Evolutionary conservation across 2,329 filamentous ascomycete species (phyloP), one percentile per base, ranked within the genome.

Genomic region (Zymoseptoria brevis): DNA sequence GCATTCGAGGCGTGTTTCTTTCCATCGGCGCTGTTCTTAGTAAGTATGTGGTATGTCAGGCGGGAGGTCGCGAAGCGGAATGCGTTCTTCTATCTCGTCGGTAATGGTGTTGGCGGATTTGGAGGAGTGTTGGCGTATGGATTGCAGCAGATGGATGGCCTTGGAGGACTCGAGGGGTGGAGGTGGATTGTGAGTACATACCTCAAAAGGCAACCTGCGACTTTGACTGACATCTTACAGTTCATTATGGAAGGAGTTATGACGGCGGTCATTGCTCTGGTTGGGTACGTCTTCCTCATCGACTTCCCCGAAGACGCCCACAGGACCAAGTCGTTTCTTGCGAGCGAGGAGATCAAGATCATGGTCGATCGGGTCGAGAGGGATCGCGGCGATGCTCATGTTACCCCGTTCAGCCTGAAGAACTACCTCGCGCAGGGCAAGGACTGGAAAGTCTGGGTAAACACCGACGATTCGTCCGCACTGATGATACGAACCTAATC

Each of bases 91-190:
- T 59, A 35, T 26, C 26, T 59, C 48, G 29, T 55, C 7, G 45
- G 52, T 19, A 29, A 35, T 9, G 6, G 49, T 49, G 77, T 79
- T 0, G 78, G 79, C 22, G 78, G 76, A 1, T 77, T 81, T 48
- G 77, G 76, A 1, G 67, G 67, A 3, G 51, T 71, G 8, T 26
- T 63, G 11, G 61, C 61, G 11, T 61, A 63, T 59, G 86, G 80
- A 1, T 88, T 90, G 61, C 85, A 86, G 0, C 82, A 86, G 66
- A 83, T 91, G 81, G 84, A 87, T 53, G 87, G 87, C 1, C 69
- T 83, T 1, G 73, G 75, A 0, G 87, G 86, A 2, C 77, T 85
- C 66, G 75, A 76, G 24, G 88, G 86, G 1, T 91, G 88, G 88
- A 77, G 85, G 48, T 87, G 84, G 79, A 84, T 89, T 55, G 81